Conservation (phyloP, 2,329 filamentous ascomycete genomes). For the Fusarium fujikuroi region DNA sequence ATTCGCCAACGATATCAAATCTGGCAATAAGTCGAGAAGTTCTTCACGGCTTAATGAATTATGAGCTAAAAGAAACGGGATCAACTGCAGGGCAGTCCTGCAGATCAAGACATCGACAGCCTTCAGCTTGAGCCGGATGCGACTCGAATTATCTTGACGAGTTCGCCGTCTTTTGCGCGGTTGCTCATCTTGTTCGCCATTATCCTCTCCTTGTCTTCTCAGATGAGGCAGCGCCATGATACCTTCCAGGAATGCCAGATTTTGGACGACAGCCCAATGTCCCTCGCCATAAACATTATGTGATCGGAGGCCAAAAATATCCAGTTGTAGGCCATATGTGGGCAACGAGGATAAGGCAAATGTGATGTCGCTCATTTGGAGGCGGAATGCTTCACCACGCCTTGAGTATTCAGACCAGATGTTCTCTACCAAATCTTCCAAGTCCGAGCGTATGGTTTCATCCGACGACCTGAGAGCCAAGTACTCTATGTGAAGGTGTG, state of each 20-base stretch:
- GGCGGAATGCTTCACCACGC: slow-evolving; percentile 74
- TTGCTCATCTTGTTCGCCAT: slow-evolving; percentile 53
- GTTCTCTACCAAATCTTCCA: slow-evolving; percentile 75
- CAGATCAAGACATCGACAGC: slow-evolving; percentile 57
- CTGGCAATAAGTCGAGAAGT: slow-evolving; percentile 65
- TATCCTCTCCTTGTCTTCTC: slow-evolving; percentile 39
- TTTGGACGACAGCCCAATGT: slow-evolving; percentile 69
- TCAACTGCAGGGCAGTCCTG: slow-evolving; percentile 65
- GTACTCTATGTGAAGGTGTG: slow-evolving; percentile 71
- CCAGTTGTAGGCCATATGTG: slow-evolving; percentile 57
- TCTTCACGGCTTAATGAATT: slow-evolving; percentile 61
- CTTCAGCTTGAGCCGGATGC: slow-evolving; percentile 61
- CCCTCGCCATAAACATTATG: slow-evolving; percentile 66
- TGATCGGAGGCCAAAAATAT: slow-evolving; percentile 64
- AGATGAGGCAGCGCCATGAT: slow-evolving; percentile 51
- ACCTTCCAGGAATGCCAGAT: slow-evolving; percentile 67
- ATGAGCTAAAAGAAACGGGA: slow-evolving; percentile 66
- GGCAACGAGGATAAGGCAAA: slow-evolving; percentile 62
- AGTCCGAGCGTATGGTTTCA: slow-evolving; percentile 53
- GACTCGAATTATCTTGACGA: slow-evolving; percentile 52
- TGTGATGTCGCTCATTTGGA: slow-evolving; percentile 81
- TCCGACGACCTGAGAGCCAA: slow-evolving; percentile 58
- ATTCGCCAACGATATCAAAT: slow-evolving; percentile 67
- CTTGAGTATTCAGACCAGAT: slow-evolving; percentile 83
- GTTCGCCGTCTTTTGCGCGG: slow-evolving; percentile 64